Evolutionary conservation across 306 rosid genomes (phyloP).

Genomic region (Cicer chorassanicum): DNA sequence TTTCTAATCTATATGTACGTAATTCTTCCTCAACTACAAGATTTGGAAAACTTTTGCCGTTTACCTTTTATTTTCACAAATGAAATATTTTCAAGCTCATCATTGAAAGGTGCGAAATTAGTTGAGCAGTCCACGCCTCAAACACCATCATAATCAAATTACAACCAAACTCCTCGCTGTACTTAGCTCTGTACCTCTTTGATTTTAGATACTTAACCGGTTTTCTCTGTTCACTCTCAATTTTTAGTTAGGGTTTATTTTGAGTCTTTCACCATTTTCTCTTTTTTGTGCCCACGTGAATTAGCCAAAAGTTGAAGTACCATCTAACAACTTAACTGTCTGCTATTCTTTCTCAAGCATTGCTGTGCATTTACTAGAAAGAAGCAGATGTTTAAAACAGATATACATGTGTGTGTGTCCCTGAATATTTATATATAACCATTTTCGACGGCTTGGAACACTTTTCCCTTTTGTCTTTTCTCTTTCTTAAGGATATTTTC

Average conservation of each 20-base stretch:
- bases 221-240: background rate
- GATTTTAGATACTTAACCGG: background rate
- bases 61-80: too few species aligned
- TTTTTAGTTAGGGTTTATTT: background rate
- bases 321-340: background rate
- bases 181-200: background rate
- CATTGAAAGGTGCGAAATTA: background rate
- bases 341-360: background rate
- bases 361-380: background rate
- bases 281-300: background rate
- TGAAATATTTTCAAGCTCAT: too few species aligned
- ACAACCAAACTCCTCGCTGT: background rate
- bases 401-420: background rate
- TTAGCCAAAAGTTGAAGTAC: background rate
- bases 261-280: background rate
- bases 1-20: conserved; percentile 4
- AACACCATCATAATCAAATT: background rate
- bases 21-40: conserved; percentile 12
- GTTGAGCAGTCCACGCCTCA: background rate
- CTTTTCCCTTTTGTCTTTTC: background rate
- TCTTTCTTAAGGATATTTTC: too few species aligned
- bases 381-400: background rate
- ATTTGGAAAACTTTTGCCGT: too few species aligned
- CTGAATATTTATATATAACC: background rate
- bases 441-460: background rate